Evolutionary conservation across 2,329 filamentous ascomycete genomes (phyloP).

Genomic region (Colletotrichum chlorophyti): DNA sequence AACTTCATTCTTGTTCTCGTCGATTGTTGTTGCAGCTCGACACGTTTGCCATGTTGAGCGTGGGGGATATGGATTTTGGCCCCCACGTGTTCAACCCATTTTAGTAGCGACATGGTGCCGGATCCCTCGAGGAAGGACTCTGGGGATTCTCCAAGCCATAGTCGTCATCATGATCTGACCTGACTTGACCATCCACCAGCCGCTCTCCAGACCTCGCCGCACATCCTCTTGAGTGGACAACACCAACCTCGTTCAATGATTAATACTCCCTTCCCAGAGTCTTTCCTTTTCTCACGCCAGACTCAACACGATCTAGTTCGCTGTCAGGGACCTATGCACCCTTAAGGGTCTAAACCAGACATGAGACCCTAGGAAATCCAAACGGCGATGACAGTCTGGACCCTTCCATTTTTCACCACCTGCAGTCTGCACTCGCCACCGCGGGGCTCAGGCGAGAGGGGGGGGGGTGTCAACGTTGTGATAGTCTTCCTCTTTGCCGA

Average conservation of each 20-base stretch:
- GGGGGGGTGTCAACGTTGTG: background rate
- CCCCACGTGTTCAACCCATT: no score
- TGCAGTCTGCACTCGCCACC: slow-evolving; percentile 1
- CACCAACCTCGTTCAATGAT: no score
- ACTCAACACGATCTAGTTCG: background rate
- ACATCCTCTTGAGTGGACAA: no score
- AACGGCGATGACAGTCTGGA: slow-evolving; percentile 17
- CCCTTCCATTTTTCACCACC: background rate
- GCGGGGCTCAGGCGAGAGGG: background rate
- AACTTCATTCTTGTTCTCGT: no score
- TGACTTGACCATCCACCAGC: no score
- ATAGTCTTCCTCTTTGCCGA: no score
- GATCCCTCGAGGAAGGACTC: no score
- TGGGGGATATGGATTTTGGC: no score
- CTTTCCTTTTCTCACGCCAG: background rate
- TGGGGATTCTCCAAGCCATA: background rate
- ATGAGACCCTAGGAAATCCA: background rate
- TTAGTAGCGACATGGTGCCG: no score
- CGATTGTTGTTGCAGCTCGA: no score
- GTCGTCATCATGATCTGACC: background rate
- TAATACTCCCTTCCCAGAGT: background rate
- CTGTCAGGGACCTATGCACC: slow-evolving; percentile 1
- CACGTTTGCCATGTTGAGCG: no score
- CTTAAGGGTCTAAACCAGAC: slow-evolving; percentile 10
- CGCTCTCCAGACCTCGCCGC: no score